Base-by-base conservation (phyloP, 768 basidiomycete species). In the Phylloporus sp. region DNA sequence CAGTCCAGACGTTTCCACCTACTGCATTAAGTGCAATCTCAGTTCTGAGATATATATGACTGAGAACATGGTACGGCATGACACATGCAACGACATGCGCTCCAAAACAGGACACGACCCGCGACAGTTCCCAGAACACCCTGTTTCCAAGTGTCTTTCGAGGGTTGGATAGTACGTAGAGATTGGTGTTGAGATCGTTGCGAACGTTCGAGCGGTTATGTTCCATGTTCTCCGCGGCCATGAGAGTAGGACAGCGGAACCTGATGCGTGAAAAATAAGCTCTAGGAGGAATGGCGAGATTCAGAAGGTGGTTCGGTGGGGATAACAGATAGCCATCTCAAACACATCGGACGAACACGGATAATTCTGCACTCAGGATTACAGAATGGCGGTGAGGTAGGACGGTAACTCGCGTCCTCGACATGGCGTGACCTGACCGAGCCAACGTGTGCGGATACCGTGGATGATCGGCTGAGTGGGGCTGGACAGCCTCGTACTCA, bases 161-260 rank as follows among this genome's bases (percentile, higher is more conserved):
- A 44, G 45, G 40, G 50, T n/a, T 20, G 6, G 44, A 27, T 5
- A 27, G 23, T 11, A 28, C n/a, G 16, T 22, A 29, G 47, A 49
- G 47, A 56, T 47, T 22, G n/a, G 34, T 55, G 26, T 49, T 4
- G 28, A 52, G 50, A 60, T 56, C 47, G 46, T 39, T 7, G 29
- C 13, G 6, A 41, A 7, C 23, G 40, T 41, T 15, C 40, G 24
- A 41, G 22, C 10, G 24, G 24, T 2, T 41, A 23, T 32, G 10
- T 23, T 4, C 16, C 22, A 22, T 23, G 18, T 32, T 45, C 43
- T 41, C 40, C 40, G 40, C 40, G 40, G 40, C 40, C 10, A n/a
- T 13, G 24, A 26, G 15, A 41, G 40, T 8, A n/a, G n/a, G 38
- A 39, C 38, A n/a, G 38, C 15, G 35, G 15, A 40, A 15, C 11